Base-by-base conservation (phyloP, 345 rosid species). In the Syzygium aromaticum region DNA sequence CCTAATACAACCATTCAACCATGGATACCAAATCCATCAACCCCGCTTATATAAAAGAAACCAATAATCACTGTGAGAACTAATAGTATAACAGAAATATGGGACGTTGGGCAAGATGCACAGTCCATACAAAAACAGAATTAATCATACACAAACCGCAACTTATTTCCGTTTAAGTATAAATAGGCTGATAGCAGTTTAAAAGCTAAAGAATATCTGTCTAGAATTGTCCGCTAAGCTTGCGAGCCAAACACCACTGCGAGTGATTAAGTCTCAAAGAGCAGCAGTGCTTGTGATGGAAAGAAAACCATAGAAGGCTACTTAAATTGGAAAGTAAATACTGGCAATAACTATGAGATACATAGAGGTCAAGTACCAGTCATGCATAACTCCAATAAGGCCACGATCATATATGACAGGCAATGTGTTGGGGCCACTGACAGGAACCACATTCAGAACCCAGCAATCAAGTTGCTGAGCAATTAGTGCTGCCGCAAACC, bases 381-480 rank as follows among this genome's bases (percentile, higher is more conserved):
- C 99, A 87, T 98, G 99, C 97, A 94, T 92, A 86, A 95, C 98
- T 88, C 99, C 99, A 28, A 98, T 77, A 85, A 98, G 95, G 90
- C 99, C 99, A 85, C 99, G 99, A 88, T 96, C 99, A 90, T 95
- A 96, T 90, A 98, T 93, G 82, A 98, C 98, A 86, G 99, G 98
- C 91, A 98, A 90, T 54, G 99, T 98, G 91, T 98, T 95, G 46
- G 99, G 94, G 10, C 96, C 99, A 46, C 97, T 94, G 86, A 95
- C 93, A 53, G 99, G 99, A 77, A 98, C 96, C 80, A 95, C 98
- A 28, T 96, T 98, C 84, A 96, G 91, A 92, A 95, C 98, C 99
- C 99, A 96, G 87, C 94, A 91, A 92, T 96, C 95, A 87, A 98
- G 86, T 84, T 89, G 84, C 86, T 94, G 94, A 88, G 95, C 94